Evolutionary conservation across 2,329 filamentous ascomycete species (phyloP), one percentile per base, ranked within the genome.

Genomic region (Ceratocystiopsis minuta): DNA sequence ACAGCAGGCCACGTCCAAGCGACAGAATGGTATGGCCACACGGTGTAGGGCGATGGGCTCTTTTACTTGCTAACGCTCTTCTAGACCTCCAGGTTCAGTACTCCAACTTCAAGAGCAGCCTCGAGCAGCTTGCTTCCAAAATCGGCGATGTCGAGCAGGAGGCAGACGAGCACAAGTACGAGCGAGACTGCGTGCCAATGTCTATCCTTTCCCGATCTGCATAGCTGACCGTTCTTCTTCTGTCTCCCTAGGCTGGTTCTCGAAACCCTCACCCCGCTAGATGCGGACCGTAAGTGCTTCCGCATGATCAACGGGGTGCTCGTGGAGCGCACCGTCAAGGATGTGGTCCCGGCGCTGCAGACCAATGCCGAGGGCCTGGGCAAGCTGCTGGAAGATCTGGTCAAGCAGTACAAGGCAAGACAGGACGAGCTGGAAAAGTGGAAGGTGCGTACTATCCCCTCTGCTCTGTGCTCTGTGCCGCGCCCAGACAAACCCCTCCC

Each of bases 121-220:
- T 98, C 45, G 88, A 96, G 62, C 83, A 90, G 56, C 77, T 98
- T 54, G 90, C 90, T 28, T 80, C 86, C 55, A 96, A 94, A 60
- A 95, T 98, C 52, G 90, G 90, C 35, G 87, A 96, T 56, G 87
- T 98, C 43, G 90, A 98, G 64, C 85, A 94, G 59, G 90, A 96
- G 59, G 79, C 83, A 16, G 90, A 98, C 60, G 90, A 98, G 60
- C 90, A 98, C 68, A 96, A 94, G 90, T 96, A 64, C 58, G 80
- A 31, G 45, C 28, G 41, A 40, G 37, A 18, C 37, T 10, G 9
- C 7, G 5, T 10, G 24, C 5, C 24, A 10, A 28, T 10, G n/a
- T n/a, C n/a, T n/a, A 28, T 10, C 11, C 24, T 28, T 6, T 28
- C 7, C 20, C 20, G 20, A 20, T 10, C 11, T 28, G 24, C 24